A percentile compares a stretch with the other conserved stretches of the same genome.
phyloP scores from a whole-genome alignment of 768 basidiomycete genomes.

The Imleria badia region DNA sequence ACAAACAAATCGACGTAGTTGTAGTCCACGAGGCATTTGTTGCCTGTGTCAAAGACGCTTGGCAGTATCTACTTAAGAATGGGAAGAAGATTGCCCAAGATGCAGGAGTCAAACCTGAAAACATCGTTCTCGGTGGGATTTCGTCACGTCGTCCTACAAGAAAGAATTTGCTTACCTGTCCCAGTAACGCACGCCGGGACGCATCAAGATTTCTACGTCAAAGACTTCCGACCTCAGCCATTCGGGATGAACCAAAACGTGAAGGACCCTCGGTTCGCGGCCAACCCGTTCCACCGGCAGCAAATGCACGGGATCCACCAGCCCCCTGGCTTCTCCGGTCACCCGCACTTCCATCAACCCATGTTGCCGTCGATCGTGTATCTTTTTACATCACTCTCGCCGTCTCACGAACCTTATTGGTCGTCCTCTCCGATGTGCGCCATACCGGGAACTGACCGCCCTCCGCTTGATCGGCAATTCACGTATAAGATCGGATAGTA shows the following conservation, averaged over 20 bases:
- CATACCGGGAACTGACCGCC: constrained; percentile 15
- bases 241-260: constrained; percentile 14
- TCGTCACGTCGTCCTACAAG: neutral
- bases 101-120: constrained; percentile 38
- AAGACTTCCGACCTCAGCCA: constrained; percentile 31
- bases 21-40: constrained; percentile 36
- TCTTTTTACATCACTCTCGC: constrained; percentile 39
- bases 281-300: constrained; percentile 11
- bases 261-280: constrained; percentile 2
- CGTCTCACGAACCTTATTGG: constrained; percentile 39
- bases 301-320: constrained; percentile 18
- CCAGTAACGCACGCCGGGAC: constrained; percentile 43
- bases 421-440: constrained; percentile 34
- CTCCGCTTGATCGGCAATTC: constrained; percentile 28
- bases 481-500: constrained; percentile 31
- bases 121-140: constrained; percentile 42
- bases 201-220: constrained; percentile 41
- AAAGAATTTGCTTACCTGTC: neutral
- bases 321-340: constrained; percentile 11
- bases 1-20: constrained; percentile 38
- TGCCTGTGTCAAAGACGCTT: constrained; percentile 34
- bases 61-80: constrained; percentile 37
- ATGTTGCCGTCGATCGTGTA: constrained; percentile 41
- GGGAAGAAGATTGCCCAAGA: constrained; percentile 33
- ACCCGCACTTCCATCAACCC: constrained; percentile 22